Base-by-base conservation (phyloP, 1,284 basidiomycete species). In the Stereum hirsutum region DNA sequence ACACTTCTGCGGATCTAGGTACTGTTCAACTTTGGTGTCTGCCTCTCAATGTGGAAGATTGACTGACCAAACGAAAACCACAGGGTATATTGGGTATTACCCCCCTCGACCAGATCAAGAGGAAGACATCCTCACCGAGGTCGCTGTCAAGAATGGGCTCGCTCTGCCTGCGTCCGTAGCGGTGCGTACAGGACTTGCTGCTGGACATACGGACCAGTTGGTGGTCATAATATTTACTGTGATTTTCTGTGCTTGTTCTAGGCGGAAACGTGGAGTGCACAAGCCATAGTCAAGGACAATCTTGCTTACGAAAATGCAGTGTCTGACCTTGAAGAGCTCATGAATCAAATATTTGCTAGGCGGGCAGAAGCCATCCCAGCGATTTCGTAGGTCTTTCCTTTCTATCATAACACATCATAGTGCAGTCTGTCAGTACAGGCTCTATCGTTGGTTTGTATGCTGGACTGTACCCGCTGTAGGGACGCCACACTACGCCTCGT, bases 51-150 rank as follows among this genome's bases (percentile, higher is more conserved):
- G 12, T 8, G 21, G 36, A 26, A 12, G 15, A 35, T 8, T 35
- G 11, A 19, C 7, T 17, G 15, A 1, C n/a, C 17, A 8, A 20
- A 21, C 11, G 38, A 27, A 43, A 11, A 40, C 37, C 46, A 10
- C 45, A 92, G 89, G 91, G 12, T 93, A 84, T 57, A 77, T 81
- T 41, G 89, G 91, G 27, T 92, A 92, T 58, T 80, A 87, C 58
- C 91, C 92, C 31, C 87, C 91, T 3, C 71, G 78, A 42, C 79
- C 87, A 14, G 77, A 79, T 6, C 89, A 94, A 60, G 81, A 87
- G 23, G 94, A 96, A 61, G 92, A 96, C 56, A 63, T 80, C 4
- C 66, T 96, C 44, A 84, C 87, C 0, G 81, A 89, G 46, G 56
- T 61, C 0, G 85, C 84, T 52, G 78, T 97, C 46, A 88, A 87